Percentiles rank a stretch among this genome's conserved stretches.
Conservation (phyloP, 2,329 filamentous ascomycete genomes). For the Ascochyta koolunga region DNA sequence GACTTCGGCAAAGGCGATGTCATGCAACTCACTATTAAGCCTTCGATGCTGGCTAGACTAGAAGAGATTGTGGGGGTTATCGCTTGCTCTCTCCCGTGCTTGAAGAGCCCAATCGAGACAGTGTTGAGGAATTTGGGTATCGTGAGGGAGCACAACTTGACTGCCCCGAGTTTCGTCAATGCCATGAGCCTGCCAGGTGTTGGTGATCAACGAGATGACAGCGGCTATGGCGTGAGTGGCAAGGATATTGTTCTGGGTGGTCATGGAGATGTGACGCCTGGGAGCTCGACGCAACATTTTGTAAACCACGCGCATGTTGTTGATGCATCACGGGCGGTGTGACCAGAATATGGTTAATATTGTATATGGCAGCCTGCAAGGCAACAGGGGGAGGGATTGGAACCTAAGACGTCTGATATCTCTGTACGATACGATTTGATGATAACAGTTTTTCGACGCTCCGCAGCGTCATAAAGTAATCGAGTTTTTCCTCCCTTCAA, state of each 20-base stretch:
- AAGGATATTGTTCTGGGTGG: conserved; percentile 20
- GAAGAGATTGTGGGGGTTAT: conserved; percentile 40
- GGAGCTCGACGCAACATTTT: neutral
- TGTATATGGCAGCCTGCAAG: too few relatives aligned
- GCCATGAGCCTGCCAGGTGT: conserved; percentile 11
- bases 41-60: conserved; percentile 33
- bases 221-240: conserved; percentile 9
- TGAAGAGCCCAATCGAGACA: conserved; percentile 30
- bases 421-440: conserved; percentile 1
- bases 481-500: neutral
- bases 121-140: conserved; percentile 29
- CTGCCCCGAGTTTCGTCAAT: conserved; percentile 28
- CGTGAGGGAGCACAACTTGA: conserved; percentile 23
- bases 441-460: neutral
- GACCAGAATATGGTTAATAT: neutral
- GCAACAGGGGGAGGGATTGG: too few relatives aligned
- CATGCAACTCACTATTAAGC: conserved; percentile 32
- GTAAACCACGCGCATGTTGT: neutral
- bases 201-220: conserved; percentile 12
- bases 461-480: neutral
- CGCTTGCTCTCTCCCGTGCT: conserved; percentile 30
- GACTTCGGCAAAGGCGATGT: conserved; percentile 31
- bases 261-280: neutral
- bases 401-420: too few relatives aligned
- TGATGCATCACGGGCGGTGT: neutral